These are phyloP conservation scores for Neonectria coccinea DNA, from an alignment of 2,329 filamentous ascomycete species.

Conservation along the genomic window DNA sequence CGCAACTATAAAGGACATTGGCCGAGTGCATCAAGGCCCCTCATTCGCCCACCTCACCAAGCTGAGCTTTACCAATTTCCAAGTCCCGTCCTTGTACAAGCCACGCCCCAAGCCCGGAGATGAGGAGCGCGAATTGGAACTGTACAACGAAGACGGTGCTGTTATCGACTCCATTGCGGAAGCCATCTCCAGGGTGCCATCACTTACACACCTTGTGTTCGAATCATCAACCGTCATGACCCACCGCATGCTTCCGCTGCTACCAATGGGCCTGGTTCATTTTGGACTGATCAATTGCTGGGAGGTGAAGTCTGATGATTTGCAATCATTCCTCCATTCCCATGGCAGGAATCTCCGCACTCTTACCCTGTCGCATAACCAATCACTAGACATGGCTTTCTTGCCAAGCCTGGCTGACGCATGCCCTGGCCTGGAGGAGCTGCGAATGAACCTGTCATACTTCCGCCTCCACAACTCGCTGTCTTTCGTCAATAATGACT, in stretches of 20 bases:
- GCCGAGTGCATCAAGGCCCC: conserved; percentile 63
- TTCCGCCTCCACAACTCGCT: conserved; percentile 75
- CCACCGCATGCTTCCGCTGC: conserved; percentile 71
- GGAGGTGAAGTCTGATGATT: conserved; percentile 74
- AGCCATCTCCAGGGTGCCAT: conserved; percentile 62
- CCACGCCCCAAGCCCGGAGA: conserved; percentile 49
- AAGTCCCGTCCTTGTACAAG: conserved; percentile 62
- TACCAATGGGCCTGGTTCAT: conserved; percentile 74
- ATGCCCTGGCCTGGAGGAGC: conserved; percentile 77
- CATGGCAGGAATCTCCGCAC: conserved; percentile 76
- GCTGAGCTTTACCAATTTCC: conserved; percentile 73
- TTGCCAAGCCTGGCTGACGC: conserved; percentile 71
- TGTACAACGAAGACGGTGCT: conserved; percentile 57
- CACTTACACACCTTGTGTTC: conserved; percentile 76
- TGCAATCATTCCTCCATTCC: conserved; percentile 73
- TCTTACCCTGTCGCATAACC: conserved; percentile 81
- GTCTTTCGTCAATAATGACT: conserved; percentile 66
- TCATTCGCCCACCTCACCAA: conserved; percentile 68
- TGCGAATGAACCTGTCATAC: conserved; percentile 84
- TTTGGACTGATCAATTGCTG: conserved; percentile 85
- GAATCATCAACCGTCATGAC: conserved; percentile 81
- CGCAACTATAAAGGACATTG: conserved; percentile 61
- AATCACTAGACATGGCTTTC: conserved; percentile 81
- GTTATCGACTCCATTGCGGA: conserved; percentile 52
- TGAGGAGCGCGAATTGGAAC: conserved; percentile 46